phyloP scores from a whole-genome alignment of 768 basidiomycete genomes.

The Boletus barrowsii region DNA sequence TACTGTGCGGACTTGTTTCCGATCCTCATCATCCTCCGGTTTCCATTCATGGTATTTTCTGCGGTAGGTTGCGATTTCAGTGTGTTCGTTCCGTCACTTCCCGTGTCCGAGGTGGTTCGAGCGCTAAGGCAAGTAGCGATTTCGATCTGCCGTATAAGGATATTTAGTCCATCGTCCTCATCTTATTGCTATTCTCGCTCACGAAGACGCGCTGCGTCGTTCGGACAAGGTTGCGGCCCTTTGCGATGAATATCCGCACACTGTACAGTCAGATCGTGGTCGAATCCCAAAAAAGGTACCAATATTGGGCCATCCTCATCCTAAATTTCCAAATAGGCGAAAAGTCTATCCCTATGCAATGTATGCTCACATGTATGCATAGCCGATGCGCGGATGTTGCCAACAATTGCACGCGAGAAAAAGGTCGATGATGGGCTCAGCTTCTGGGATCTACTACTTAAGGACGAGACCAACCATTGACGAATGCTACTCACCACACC shows the following conservation, averaged over 20 bases:
- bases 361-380: too few relatives aligned
- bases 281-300: neutral
- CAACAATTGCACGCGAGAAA: neutral
- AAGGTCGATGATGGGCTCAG: neutral
- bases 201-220: too few relatives aligned
- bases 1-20: neutral
- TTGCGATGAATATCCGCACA: too few relatives aligned
- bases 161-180: slow-evolving; percentile 4
- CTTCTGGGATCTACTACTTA: too few relatives aligned
- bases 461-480: too few relatives aligned
- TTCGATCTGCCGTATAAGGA: neutral
- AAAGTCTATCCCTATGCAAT: too few relatives aligned
- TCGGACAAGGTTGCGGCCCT: too few relatives aligned
- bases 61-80: too few relatives aligned
- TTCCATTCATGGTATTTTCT: slow-evolving; percentile 1
- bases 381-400: too few relatives aligned
- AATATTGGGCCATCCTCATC: slow-evolving; percentile 5
- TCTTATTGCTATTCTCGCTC: neutral
- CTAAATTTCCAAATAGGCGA: neutral
- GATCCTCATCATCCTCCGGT: slow-evolving; percentile 1
- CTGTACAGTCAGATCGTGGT: too few relatives aligned
- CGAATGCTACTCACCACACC: neutral
- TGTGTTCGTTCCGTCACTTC: too few relatives aligned
- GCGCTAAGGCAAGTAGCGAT: neutral
- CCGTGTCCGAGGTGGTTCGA: too few relatives aligned